Base-by-base conservation (phyloP, 2,329 filamentous ascomycete genomes). In the Pseudocercospora vitis region DNA sequence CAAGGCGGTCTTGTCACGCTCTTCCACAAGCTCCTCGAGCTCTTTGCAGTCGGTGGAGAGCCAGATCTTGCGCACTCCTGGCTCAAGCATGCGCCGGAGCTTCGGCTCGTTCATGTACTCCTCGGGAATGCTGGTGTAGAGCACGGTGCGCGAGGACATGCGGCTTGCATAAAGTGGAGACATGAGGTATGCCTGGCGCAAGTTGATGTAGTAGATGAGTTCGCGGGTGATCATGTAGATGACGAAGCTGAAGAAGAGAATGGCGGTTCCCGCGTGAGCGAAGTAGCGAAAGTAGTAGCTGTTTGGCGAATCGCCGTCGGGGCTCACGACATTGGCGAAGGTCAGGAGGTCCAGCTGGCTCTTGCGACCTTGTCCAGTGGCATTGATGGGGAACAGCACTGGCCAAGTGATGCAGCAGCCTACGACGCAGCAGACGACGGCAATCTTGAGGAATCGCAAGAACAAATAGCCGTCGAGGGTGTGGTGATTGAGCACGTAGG, bases 401-500 rank as follows among this genome's bases (percentile, higher is more conserved):
- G 94, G 92, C 85, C 89, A 96, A 14, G 89, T 91, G 55, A 97
- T 85, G 63, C 81, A 76, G 65, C 86, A 89, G 53, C 94, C 94
- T 7, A 92, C 86, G 40, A 97, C 81, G 73, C 87, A 91, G 61
- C 95, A 87, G 55, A 87, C 79, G 50, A 86, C 82, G 23, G 86
- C 76, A 50, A 94, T 86, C 67, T 91, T 89, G 59, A 97, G 75
- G 67, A 92, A 96, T 29, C 92, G 89, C 23, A 97, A 78, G 70
- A 95, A 90, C 48, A 97, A 84, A 71, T 92, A 97, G 26, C 88
- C 88, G 70, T 99, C 92, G 58, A 99, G 82, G 0, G 91, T 95
- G 69, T 92, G 89, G 74, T 96, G 90, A 66, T 94, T 89, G 18
- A 97, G 82, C 21, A 91, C 83, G 66, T 89, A 90, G 33, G 85